phyloP scores from a whole-genome alignment of 768 basidiomycete genomes.

The Arthromyces matolae region DNA sequence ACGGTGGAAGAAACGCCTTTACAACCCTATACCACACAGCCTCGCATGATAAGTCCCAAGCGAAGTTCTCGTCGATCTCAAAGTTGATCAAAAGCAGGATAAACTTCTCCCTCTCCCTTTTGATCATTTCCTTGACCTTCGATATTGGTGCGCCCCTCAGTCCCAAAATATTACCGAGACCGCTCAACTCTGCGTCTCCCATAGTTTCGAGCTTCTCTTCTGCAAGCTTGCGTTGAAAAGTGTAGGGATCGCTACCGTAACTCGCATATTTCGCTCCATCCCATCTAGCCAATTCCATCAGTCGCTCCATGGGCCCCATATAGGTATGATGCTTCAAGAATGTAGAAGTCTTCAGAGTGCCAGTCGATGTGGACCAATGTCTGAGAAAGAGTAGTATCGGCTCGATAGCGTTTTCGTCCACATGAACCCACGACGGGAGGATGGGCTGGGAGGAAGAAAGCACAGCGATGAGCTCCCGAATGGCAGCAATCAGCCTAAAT shows the following conservation, averaged over 20 bases:
- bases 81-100: slow-evolving; percentile 12
- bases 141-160: not conserved
- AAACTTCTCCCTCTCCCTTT: slow-evolving; percentile 1
- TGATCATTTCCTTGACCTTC: not conserved
- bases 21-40: slow-evolving; percentile 20
- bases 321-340: slow-evolving; percentile 6
- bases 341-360: slow-evolving; percentile 8
- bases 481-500: slow-evolving; percentile 11
- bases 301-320: not conserved
- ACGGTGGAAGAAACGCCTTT: slow-evolving; percentile 22
- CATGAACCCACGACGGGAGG: slow-evolving; percentile 21
- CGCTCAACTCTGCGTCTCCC: not conserved
- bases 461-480: slow-evolving; percentile 6
- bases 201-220: not conserved
- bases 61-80: slow-evolving; percentile 11
- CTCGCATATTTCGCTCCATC: not conserved
- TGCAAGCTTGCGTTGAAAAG: not conserved
- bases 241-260: not conserved
- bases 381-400: slow-evolving; percentile 14
- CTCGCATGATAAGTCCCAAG: slow-evolving; percentile 14
- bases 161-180: not conserved
- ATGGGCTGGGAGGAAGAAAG: slow-evolving; percentile 12
- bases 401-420: slow-evolving; percentile 14
- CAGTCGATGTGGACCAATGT: slow-evolving; percentile 15
- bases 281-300: not conserved